Base-by-base conservation (phyloP, 345 rosid genomes). In the Ceriops decandra region DNA sequence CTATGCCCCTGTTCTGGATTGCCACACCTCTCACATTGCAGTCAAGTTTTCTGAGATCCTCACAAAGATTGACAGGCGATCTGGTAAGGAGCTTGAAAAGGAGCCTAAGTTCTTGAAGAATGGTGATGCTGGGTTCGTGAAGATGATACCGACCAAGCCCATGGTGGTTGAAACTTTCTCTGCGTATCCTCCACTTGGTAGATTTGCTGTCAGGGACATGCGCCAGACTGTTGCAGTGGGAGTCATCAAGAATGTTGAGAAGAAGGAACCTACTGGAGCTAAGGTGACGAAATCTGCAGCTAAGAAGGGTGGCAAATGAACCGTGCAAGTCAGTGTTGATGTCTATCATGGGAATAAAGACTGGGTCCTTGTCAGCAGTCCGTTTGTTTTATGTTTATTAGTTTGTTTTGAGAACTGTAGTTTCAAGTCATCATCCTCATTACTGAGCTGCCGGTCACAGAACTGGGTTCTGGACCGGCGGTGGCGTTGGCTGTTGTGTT, bases 1-100 rank as follows among this genome's bases (percentile, higher is more conserved):
- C 36, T 33, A 33, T 33, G 36, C 36, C 36, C 36, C 36, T 33
- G 36, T 33, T 33, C 36, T 33, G 36, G 36, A 33, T 33, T 33
- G 36, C 36, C 36, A 33, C 36, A 33, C 36, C 36, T 33, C 36
- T 33, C 36, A 33, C 36, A 33, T 84, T 57, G 88, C 88, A 3
- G 88, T 84, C 11, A 85, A 81, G 82, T 85, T 86, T 52, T 58
- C 88, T 52, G 88, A 86, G 84, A 81, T 86, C 30, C 35, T 84
- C 60, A 86, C 90, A 68, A 86, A 84, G 84, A 33, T 33, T 7
- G 36, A 33, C 36, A 33, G 36, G 36, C 36, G 36, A 33, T 33
- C 36, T 33, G 36, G 36, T 9, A 33, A 33, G 36, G 36, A 33
- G 36, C 36, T 33, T 7, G 36, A 33, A 33, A 33, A 33, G 36